Evolutionary conservation across 768 basidiomycete species (phyloP), one percentile per base, ranked within the genome.

Genomic region (Tephrocybe sp.): DNA sequence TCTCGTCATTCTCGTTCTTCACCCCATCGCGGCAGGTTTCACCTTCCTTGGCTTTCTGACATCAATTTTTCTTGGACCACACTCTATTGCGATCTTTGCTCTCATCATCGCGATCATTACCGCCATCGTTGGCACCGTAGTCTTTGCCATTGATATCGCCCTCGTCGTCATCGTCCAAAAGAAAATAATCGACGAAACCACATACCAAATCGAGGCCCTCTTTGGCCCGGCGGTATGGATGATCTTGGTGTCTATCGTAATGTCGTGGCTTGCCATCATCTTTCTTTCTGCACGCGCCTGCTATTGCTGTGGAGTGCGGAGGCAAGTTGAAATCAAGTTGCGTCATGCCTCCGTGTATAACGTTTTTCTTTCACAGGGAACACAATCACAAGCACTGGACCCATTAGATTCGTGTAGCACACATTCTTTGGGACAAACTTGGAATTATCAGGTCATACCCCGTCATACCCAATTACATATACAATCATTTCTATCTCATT

Each of bases 211-310:
- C 22, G 64, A 56, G 0, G 74, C 84, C 8, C 52, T 64, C 11
- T 87, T 79, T 64, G 87, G 89, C n/a, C 82, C 83, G 52, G 87
- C 65, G 8, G 77, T 85, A 7, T 90, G 87, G 87, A 78, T 91
- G 79, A 75, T 81, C n/a, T 56, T 89, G 34, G 71, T 60, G 4
- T 82, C 79, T 13, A 65, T 80, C 44, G 54, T 79, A 9, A 62
- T 80, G 54, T 75, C 78, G 1, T 89, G 87, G 85, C 36, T 77
- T 2, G 79, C 79, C 0, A 76, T 88, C 28, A 60, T 87, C 25
- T 59, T 80, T n/a, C 69, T 89, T 39, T 80, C 82, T 31, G 79
- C 81, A 15, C 73, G 83, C 25, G 80, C 77, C 13, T 89, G 86
- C 58, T 77, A 80, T 48, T 88, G 86, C 52, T 84, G 83, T 64